Percentiles rank a stretch among this genome's conserved stretches.
phyloP scores from a whole-genome alignment of 805 yeast genomes.

The Myxozyma mucilagina region DNA sequence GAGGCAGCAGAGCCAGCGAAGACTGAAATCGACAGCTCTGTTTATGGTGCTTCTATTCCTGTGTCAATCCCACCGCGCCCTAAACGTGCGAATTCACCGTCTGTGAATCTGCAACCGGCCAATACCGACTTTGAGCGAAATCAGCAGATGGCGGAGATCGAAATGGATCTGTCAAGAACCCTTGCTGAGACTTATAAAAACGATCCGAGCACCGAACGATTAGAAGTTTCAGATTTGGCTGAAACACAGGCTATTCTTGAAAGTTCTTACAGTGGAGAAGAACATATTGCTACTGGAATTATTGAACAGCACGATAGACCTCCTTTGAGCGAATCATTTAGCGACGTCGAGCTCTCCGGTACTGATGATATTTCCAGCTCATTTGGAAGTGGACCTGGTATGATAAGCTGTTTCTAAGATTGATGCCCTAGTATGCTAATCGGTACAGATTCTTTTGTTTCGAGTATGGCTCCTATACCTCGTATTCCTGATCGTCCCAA shows the following conservation, averaged over 20 bases:
- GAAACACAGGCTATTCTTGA: background rate
- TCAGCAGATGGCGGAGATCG: constrained; percentile 28
- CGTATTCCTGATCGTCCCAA: constrained; percentile 12
- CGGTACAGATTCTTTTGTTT: background rate
- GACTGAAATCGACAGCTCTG: background rate
- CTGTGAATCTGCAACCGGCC: constrained; percentile 15
- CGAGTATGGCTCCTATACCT: constrained; percentile 6
- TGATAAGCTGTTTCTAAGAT: background rate
- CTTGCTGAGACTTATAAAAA: constrained; percentile 24
- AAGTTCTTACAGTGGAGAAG: constrained; percentile 22
- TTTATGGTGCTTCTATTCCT: constrained; percentile 16
- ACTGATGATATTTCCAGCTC: background rate
- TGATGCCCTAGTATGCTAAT: background rate
- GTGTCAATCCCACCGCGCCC: constrained; percentile 17
- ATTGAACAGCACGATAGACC: constrained; percentile 4
- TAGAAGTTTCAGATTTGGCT: background rate
- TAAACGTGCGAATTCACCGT: constrained; percentile 19
- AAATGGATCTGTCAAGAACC: constrained; percentile 27
- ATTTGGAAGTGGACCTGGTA: background rate
- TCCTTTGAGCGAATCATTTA: constrained; percentile 8
- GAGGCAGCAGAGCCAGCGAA: background rate
- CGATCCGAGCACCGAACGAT: background rate
- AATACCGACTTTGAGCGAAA: constrained; percentile 11
- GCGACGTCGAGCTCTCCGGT: constrained; percentile 15
- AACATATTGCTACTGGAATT: constrained; percentile 17